phyloP scores from a whole-genome alignment of 495 filamentous ascomycete species.

The Bombardia bombarda region DNA sequence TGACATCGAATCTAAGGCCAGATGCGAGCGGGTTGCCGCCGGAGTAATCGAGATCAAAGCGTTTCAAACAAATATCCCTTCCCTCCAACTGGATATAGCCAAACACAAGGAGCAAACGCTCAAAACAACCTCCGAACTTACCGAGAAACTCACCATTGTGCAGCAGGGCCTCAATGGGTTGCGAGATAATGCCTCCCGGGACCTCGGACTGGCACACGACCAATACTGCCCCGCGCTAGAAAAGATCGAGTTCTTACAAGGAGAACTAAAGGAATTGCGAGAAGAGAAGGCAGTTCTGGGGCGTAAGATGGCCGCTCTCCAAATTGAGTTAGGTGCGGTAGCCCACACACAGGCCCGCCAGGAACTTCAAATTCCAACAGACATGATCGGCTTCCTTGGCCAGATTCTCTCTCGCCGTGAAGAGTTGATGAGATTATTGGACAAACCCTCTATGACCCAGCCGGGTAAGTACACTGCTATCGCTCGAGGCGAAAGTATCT shows the following conservation, averaged over 20 bases:
- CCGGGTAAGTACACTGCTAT: background rate
- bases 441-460: background rate
- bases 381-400: constrained; percentile 2
- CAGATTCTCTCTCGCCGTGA: constrained; percentile 7
- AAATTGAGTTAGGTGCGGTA: constrained; percentile 1
- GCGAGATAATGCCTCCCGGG: constrained; percentile 1
- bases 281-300: constrained; percentile 6
- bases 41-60: constrained; percentile 3
- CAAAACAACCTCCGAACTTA: constrained; percentile 3
- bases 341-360: background rate
- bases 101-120: constrained; percentile 4
- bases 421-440: constrained; percentile 8
- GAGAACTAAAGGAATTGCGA: constrained; percentile 10
- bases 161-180: constrained; percentile 5
- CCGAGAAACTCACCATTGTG: constrained; percentile 1
- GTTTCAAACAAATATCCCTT: constrained; percentile 4
- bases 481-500: too few species aligned
- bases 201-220: constrained; percentile 7
- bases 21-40: constrained; percentile 4
- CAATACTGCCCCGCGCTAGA: constrained; percentile 8
- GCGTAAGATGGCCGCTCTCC: constrained; percentile 9
- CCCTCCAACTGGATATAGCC: constrained; percentile 7
- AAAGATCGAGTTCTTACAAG: constrained; percentile 10
- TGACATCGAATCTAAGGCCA: constrained; percentile 10
- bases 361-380: constrained; percentile 1